Base-by-base conservation (phyloP, 306 rosid genomes). In the Alnus glutinosa region DNA sequence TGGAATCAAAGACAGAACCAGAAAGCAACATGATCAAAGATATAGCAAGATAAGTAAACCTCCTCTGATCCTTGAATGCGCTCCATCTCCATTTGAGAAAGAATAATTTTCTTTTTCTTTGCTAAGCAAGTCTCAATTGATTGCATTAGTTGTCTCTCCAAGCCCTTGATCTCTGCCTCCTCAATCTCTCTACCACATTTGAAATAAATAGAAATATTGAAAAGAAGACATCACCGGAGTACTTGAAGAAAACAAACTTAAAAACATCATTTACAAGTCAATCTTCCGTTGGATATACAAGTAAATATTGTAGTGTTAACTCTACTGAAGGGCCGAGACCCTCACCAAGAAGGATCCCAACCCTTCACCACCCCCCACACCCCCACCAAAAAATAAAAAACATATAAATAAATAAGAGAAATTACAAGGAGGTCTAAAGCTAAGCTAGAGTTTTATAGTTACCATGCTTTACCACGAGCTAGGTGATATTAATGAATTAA, bases 111-210 rank as follows among this genome's bases (percentile, higher is more conserved):
- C 92, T 94, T 94, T 75, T 94, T 94, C 92, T 90, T 94, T 70
- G 85, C 64, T 61, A 89, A 74, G 42, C 92, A 88, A 84, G 87
- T 89, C 88, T 94, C 97, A 18, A 94, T 84, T 28, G 96, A 92
- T 58, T 94, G 97, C 94, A 94, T 87, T 7, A 94, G 88, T 57
- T 94, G 97, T 80, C 94, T 86, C 74, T 92, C 98, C 89, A 92
- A 84, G 55, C 82, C 86, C 89, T 89, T 92, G 74, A 94, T 92
- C 78, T 92, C 97, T 1, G 89, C 48, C 68, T 90, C 96, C 77
- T 90, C 98, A 72, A 94, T 94, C 87, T 94, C 98, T 84, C 98
- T 88, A 51, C 54, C 67, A 74, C 55, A 70, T 67, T 61, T 13
- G 10, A 42, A 54, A 77, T 32, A 16, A 80, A 79, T 19, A 47